phyloP scores from a whole-genome alignment of 2,329 filamentous ascomycete species.

The Penicillium sp. region DNA sequence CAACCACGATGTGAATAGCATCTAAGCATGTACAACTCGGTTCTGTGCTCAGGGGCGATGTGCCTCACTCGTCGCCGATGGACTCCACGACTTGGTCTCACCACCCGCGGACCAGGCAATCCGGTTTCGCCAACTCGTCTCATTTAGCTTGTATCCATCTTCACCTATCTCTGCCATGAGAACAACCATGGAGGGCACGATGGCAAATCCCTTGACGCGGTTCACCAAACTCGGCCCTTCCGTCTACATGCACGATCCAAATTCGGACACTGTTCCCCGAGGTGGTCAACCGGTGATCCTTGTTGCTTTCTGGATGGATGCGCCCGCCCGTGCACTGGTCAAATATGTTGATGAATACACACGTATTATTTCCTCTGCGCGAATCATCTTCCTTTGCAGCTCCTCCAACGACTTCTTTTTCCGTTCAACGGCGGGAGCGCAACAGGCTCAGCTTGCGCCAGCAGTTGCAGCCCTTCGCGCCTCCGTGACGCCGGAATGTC shows the following conservation, averaged over 20 bases:
- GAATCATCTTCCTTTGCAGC: conserved; percentile 39
- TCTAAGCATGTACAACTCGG: too few species aligned
- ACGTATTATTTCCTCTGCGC: conserved; percentile 38
- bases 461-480: conserved; percentile 31
- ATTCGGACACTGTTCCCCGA: conserved; percentile 6
- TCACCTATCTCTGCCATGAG: conserved; percentile 7
- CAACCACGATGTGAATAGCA: too few species aligned
- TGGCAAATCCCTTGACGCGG: conserved; percentile 16
- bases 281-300: conserved; percentile 28
- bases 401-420: conserved; percentile 32
- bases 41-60: too few species aligned
- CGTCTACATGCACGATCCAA: conserved; percentile 36
- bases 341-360: conserved; percentile 46
- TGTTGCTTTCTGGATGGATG: conserved; percentile 47
- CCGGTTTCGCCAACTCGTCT: too few species aligned
- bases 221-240: conserved; percentile 36
- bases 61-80: too few species aligned
- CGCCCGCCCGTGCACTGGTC: conserved; percentile 36
- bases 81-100: too few species aligned
- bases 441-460: conserved; percentile 27
- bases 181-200: conserved; percentile 8
- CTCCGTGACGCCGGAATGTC: conserved; percentile 19
- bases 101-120: too few species aligned
- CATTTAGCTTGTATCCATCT: not conserved
- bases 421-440: conserved; percentile 17